Base-by-base conservation (phyloP, 495 filamentous ascomycete species). In the Entonaema liquescens region DNA sequence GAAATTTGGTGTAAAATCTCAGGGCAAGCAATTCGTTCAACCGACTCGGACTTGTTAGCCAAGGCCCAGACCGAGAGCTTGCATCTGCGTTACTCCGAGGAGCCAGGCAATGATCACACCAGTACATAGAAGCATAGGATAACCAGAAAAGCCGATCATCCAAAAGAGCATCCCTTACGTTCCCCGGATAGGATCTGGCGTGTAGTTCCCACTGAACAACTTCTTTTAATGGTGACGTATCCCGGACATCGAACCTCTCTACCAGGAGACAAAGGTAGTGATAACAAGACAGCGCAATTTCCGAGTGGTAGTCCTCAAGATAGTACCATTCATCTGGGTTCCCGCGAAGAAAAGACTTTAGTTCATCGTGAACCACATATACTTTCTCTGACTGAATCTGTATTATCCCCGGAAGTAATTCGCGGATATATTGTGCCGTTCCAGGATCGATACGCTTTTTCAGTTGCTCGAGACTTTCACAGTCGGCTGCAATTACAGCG, bases 251-350 rank as follows among this genome's bases (percentile, higher is more conserved):
- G 19, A 52, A 29, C 28, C 38, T 25, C 4, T 47, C 50, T 13
- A 67, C 8, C 11, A 61, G 49, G 38, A 67, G 26, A 36, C 49
- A 60, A 4, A 67, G 47, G 21, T 67, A 67, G 2, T 67, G 60
- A 8, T 61, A 67, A 53, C 47, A 56, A 19, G 65, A 23, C 28
- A 44, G 5, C 3, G 35, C 36, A 17, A 67, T 47, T 40, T 55
- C 25, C 35, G 47, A 35, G 49, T 67, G 65, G 9, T 35, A 67
- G 35, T 67, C 38, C 5, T 12, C 28, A 0, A 61, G 15, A 56
- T 61, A 50, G 25, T 67, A 67, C 65, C 65, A 67, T n/a, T 67
- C 49, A 7, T 44, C 13, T 26, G 47, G 57, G 38, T 49, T 61
- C 6, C 56, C 56, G 5, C 7, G 7, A 2, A 67, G 56, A n/a